Evolutionary conservation across 169 alveolate genomes (phyloP).

Genomic region (Theileria parva): DNA sequence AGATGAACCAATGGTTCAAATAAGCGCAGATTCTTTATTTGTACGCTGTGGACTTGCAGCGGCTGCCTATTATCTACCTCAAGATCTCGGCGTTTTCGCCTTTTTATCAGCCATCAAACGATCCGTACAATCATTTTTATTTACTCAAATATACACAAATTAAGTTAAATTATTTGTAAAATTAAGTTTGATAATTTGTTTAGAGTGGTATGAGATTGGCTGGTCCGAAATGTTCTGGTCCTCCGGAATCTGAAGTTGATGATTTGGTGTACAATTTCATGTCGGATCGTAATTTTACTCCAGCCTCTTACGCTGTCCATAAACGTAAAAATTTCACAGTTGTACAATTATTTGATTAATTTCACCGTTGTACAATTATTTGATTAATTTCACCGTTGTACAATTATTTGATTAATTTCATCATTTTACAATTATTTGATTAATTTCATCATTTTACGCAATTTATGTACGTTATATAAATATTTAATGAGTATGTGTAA

Average conservation of each 20-base stretch:
- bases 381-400: too few relatives aligned
- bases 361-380: too few relatives aligned
- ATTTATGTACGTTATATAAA: background rate
- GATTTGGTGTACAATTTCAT: constrained; percentile 31
- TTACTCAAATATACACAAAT: background rate
- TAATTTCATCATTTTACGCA: too few relatives aligned
- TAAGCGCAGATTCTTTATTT: constrained; percentile 44
- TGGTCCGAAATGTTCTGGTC: constrained; percentile 29
- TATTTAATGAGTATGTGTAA: background rate
- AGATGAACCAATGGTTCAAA: constrained; percentile 8
- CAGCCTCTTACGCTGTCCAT: constrained; percentile 23
- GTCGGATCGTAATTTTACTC: constrained; percentile 40
- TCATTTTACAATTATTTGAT: too few relatives aligned
- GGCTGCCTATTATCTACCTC: constrained; percentile 54
- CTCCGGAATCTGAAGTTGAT: constrained; percentile 27
- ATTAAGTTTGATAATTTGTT: background rate
- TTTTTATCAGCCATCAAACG: constrained; percentile 38
- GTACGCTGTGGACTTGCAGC: constrained; percentile 61
- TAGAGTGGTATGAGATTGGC: constrained; percentile 28
- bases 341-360: constrained; percentile 26
- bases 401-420: too few relatives aligned
- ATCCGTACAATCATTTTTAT: constrained; percentile 60
- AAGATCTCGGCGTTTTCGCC: constrained; percentile 53
- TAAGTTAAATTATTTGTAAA: too few relatives aligned
- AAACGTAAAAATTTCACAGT: constrained; percentile 24